These are phyloP conservation scores for Primulina tabacum DNA, from an alignment of 257 asterid species.

Conservation along the genomic window DNA sequence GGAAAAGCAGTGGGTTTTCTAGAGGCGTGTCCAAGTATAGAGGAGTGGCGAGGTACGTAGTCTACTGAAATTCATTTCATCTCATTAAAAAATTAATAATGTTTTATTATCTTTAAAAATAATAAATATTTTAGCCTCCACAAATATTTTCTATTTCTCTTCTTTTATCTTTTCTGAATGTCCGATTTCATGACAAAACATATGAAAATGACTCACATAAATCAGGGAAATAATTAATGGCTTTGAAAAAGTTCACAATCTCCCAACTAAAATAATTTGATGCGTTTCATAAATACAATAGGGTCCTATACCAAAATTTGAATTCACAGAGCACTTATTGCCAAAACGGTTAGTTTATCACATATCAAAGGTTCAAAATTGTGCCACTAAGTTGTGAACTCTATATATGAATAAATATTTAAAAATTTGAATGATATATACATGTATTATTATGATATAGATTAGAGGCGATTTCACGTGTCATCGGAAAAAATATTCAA, in stretches of 20 bases:
- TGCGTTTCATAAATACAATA: slow-evolving; percentile 4
- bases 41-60: slow-evolving; percentile 87
- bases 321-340: background rate
- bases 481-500: no score
- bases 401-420: no score
- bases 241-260: slow-evolving; percentile 7
- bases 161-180: background rate
- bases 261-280: slow-evolving; percentile 18
- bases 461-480: no score
- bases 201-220: background rate
- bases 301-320: slow-evolving; percentile 13
- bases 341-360: background rate
- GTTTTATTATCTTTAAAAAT: no score
- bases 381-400: no score
- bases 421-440: no score
- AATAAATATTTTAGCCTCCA: no score
- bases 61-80: background rate
- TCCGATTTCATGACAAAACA: background rate
- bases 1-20: slow-evolving; percentile 96
- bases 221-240: slow-evolving; percentile 16
- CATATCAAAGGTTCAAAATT: slow-evolving; percentile 2
- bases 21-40: slow-evolving; percentile 95
- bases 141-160: background rate
- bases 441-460: no score
- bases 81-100: background rate